Base-by-base conservation (phyloP, 2,329 filamentous ascomycete species). In the Sarocladiaceae sp. region DNA sequence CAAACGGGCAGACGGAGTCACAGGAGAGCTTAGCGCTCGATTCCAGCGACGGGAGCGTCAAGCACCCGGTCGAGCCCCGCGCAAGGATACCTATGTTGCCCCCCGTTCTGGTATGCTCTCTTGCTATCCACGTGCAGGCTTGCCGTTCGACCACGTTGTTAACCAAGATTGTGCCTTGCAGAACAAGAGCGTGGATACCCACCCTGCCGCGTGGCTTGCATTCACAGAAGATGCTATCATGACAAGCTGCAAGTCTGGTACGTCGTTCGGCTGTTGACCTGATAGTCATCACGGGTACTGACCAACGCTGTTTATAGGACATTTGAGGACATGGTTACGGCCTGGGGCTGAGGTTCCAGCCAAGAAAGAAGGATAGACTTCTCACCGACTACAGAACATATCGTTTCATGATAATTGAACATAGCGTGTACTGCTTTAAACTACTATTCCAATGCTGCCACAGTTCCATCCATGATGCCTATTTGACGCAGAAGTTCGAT, bases 181-280 rank as follows among this genome's bases (percentile, higher is more conserved):
- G 71, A 88, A 85, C 39, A 96, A 95, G 63, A 71, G 77, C 11
- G 80, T 95, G 27, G 89, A 95, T 61, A 80, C 83, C 48, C 88
- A 97, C 63, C 89, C 90, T 44, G 72, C 95, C 35, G 87, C 81
- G 61, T 95, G 90, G 84, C 66, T 98, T 31, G 86, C 83, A n/a
- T 98, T 98, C 56, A 90, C 91, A 45, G 85, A 96, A 60, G 83
- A 95, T 55, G 85, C 85, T 50, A 95, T 98, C 53, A 82, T 97
- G 58, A 96, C 89, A 27, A 88, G 88, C 53, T 96, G 89, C 67
- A 85, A 88, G 59, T 86, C 83, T 66, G 91, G 91, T 94, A 70
- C 64, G 83, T 72, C n/a, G 34, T n/a, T n/a, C n/a, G n/a, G n/a
- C 43, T n/a, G n/a, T n/a, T n/a, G n/a, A n/a, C n/a, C n/a, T n/a